phyloP scores from a whole-genome alignment of 129 eudicot species.

The Chrysanthemum lavandulifolium region DNA sequence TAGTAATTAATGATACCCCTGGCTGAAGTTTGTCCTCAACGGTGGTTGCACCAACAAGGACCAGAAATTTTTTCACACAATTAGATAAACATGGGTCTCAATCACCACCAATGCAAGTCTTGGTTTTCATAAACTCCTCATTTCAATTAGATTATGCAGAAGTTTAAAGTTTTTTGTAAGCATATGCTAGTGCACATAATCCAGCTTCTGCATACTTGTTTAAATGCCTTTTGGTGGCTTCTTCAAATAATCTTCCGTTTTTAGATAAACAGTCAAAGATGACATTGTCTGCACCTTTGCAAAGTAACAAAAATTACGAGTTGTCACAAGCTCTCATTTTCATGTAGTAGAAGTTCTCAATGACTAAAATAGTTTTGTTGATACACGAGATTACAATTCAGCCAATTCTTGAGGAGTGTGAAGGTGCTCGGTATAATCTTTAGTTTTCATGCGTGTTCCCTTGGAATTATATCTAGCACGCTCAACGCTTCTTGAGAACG shows the following conservation, averaged over 20 bases:
- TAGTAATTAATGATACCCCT: conserved; percentile 51
- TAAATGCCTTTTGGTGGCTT: conserved; percentile 63
- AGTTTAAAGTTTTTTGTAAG: conserved; percentile 68
- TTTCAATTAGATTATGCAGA: conserved; percentile 70
- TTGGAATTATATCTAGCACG: no score
- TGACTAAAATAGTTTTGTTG: no score
- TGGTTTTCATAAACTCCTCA: conserved; percentile 73
- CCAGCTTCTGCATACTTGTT: conserved; percentile 91
- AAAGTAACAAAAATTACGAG: conserved; percentile 42
- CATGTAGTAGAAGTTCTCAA: no score
- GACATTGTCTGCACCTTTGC: conserved; percentile 99
- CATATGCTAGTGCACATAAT: conserved; percentile 77
- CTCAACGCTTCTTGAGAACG: no score
- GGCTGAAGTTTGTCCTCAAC: conserved; percentile 89
- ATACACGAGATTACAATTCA: no score
- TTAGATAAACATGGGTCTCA: conserved; percentile 66
- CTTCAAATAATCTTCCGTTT: conserved; percentile 63
- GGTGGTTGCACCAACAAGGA: conserved; percentile 93
- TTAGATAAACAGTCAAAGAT: conserved; percentile 78
- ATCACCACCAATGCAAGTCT: conserved; percentile 71
- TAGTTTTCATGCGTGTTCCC: no score
- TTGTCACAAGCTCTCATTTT: no score
- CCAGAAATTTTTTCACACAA: conserved; percentile 66
- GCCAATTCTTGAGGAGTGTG: no score
- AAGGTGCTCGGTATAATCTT: no score